Base-by-base conservation (phyloP, 371 early-diverging fungal species). In the Choanephora cucurbitarum region DNA sequence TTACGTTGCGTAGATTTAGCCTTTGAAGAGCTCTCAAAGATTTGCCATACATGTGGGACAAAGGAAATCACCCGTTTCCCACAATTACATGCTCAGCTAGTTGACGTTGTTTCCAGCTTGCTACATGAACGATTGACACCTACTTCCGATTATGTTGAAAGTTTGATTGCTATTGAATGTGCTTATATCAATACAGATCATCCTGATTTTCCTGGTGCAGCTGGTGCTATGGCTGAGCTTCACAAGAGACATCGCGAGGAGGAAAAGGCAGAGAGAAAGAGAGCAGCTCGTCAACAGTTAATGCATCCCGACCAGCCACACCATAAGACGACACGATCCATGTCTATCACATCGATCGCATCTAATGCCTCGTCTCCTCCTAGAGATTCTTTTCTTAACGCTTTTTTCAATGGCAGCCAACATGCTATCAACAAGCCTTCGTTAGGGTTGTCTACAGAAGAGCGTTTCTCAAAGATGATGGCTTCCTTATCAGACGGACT, bases 151-250 rank as follows among this genome's bases (percentile, higher is more conserved):
- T 92, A 90, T 58, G 91, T 97, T 2, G 90, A 91, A 62, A 88
- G 90, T 60, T 74, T 96, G 76, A 88, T 97, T 60, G 72, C 89
- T 49, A 95, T 95, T 68, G 91, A 97, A 70, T 81, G 87, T 44
- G 88, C 93, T 1, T 97, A 95, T 64, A 94, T 97, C 66, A 94
- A 93, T 64, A 96, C 96, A 47, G 92, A 91, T 68, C 95, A 96
- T 69, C 94, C 95, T 5, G 95, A 96, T 63, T 95, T 95, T 67
- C 80, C 91, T 52, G 91, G 94, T 44, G 92, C 86, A 0, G 87
- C 86, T 1, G 91, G 91, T n/a, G 91, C 93, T 19, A 83, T 92
- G 81, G 72, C 80, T 15, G 77, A 75, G 8, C 45, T 88, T 10
- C 82, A 84, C 54, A 73, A 58, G 10, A 79, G 76, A 40, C 70